A percentile compares a stretch with the other conserved stretches of the same genome.
Evolutionary conservation across 2,329 filamentous ascomycete genomes (phyloP).

Genomic region (Aspergillus tubingensis): DNA sequence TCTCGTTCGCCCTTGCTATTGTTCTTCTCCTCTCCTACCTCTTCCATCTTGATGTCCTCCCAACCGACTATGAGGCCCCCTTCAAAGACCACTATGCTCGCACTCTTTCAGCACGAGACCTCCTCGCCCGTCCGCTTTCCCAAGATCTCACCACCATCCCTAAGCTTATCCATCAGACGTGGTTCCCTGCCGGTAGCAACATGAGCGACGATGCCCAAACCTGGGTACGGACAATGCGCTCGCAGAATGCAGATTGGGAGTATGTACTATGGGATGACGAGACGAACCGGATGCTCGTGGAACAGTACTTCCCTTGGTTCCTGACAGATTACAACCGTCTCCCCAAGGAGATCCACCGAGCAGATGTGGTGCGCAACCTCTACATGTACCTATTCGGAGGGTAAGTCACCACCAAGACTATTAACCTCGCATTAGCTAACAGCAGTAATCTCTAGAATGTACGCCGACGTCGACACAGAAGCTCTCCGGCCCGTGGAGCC

Average conservation of each 20-base stretch:
- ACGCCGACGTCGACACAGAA: constrained; percentile 25
- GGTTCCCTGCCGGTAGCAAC: constrained; percentile 26
- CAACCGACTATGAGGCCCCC: neutral
- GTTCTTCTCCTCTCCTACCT: constrained; percentile 6
- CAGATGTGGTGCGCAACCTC: constrained; percentile 22
- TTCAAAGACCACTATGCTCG: neutral
- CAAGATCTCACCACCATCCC: constrained; percentile 19
- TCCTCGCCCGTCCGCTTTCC: constrained; percentile 18
- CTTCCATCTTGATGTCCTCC: constrained; percentile 5
- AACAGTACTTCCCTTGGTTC: constrained; percentile 23
- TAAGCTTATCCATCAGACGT: constrained; percentile 26
- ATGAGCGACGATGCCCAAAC: constrained; percentile 22
- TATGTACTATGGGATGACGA: constrained; percentile 27
- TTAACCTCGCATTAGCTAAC: neutral
- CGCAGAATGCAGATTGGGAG: constrained; percentile 22
- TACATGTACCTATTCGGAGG: constrained; percentile 26
- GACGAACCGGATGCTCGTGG: constrained; percentile 20
- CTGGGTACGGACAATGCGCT: constrained; percentile 21
- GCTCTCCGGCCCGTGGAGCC: constrained; percentile 20
- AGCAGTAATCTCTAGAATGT: constrained; percentile 17
- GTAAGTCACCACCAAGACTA: neutral
- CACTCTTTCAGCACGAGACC: constrained; percentile 11
- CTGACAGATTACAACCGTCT: constrained; percentile 16
- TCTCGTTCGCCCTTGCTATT: constrained; percentile 2
- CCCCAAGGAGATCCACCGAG: constrained; percentile 24